These are phyloP conservation scores for Aleurites moluccanus DNA, from an alignment of 441 rosid genomes.

Conservation along the genomic window DNA sequence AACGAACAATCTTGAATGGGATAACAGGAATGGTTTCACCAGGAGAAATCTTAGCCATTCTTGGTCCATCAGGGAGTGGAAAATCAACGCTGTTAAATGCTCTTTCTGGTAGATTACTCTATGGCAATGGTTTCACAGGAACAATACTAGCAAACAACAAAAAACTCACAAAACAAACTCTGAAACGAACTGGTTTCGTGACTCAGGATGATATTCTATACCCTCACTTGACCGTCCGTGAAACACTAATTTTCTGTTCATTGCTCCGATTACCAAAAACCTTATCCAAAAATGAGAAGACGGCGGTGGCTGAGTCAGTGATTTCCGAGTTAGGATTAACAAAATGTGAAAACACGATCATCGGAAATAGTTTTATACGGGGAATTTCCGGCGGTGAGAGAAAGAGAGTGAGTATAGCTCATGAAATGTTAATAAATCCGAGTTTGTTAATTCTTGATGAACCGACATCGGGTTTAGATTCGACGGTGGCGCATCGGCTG, in stretches of 20 bases:
- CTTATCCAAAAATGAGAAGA: slow-evolving; percentile 50
- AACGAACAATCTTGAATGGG: slow-evolving; percentile 59
- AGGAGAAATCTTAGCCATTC: slow-evolving; percentile 85
- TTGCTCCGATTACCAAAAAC: slow-evolving; percentile 66
- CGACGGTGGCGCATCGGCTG: slow-evolving; percentile 78
- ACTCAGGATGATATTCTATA: slow-evolving; percentile 89
- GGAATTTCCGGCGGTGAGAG: slow-evolving; percentile 94
- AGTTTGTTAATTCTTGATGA: slow-evolving; percentile 81
- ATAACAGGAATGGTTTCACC: slow-evolving; percentile 84
- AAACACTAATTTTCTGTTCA: slow-evolving; percentile 76
- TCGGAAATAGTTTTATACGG: slow-evolving; percentile 75
- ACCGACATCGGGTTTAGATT: slow-evolving; percentile 92
- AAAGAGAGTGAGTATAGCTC: slow-evolving; percentile 88
- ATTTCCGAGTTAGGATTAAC: slow-evolving; percentile 66
- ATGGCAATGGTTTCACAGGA: slow-evolving; percentile 54
- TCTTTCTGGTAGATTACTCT: slow-evolving; percentile 65
- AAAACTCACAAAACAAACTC: slow-evolving; percentile 44
- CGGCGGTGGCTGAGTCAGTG: slow-evolving; percentile 55
- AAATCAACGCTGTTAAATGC: slow-evolving; percentile 83
- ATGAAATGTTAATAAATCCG: slow-evolving; percentile 81
- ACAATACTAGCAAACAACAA: slow-evolving; percentile 59
- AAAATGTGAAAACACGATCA: slow-evolving; percentile 77
- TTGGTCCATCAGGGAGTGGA: slow-evolving; percentile 95
- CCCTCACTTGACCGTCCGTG: slow-evolving; percentile 91
- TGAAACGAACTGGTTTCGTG: slow-evolving; percentile 77